Evolutionary conservation across 306 rosid species (phyloP).

Genomic region (Arachis stenosperma): DNA sequence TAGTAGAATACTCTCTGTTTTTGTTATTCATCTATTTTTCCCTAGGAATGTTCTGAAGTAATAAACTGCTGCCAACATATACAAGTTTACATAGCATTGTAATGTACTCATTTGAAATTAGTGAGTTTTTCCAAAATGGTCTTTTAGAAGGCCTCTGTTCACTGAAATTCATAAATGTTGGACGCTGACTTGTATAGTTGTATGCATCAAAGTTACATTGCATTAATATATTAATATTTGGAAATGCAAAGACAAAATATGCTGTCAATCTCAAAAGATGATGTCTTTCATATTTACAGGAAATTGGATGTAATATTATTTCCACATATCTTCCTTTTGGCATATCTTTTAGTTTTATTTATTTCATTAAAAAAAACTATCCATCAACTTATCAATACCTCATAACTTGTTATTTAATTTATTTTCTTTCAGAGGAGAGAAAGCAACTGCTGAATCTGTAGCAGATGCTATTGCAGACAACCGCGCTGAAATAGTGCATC

Average conservation of each 20-base stretch:
- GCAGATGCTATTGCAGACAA: slow-evolving; percentile 85
- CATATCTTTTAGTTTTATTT: not conserved
- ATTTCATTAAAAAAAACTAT: not conserved
- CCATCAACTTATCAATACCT: slow-evolving; percentile 14
- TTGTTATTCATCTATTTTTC: slow-evolving; percentile 25
- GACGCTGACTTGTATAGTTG: slow-evolving; percentile 7
- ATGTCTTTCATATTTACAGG: not conserved
- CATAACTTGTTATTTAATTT: slow-evolving; percentile 34
- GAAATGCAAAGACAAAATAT: slow-evolving; percentile 19
- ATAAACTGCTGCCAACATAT: not conserved
- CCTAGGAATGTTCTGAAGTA: slow-evolving; percentile 27
- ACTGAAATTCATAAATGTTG: slow-evolving; percentile 17
- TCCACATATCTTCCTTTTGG: slow-evolving; percentile 17
- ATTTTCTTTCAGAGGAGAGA: slow-evolving; percentile 79
- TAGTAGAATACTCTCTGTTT: slow-evolving; percentile 10
- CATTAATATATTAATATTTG: slow-evolving; percentile 27
- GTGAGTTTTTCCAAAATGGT: slow-evolving; percentile 26
- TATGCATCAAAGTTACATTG: slow-evolving; percentile 18
- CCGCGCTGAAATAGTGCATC: slow-evolving; percentile 87
- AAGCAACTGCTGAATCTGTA: slow-evolving; percentile 78
- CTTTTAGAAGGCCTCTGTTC: slow-evolving; percentile 6
- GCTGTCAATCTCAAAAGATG: slow-evolving; percentile 18
- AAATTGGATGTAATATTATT: slow-evolving; percentile 32
- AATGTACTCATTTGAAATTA: not conserved
- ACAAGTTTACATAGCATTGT: not conserved